These are phyloP conservation scores for Tillandsia fasciculata DNA, from an alignment of 176 grass and related monocot genomes.

Conservation along the genomic window DNA sequence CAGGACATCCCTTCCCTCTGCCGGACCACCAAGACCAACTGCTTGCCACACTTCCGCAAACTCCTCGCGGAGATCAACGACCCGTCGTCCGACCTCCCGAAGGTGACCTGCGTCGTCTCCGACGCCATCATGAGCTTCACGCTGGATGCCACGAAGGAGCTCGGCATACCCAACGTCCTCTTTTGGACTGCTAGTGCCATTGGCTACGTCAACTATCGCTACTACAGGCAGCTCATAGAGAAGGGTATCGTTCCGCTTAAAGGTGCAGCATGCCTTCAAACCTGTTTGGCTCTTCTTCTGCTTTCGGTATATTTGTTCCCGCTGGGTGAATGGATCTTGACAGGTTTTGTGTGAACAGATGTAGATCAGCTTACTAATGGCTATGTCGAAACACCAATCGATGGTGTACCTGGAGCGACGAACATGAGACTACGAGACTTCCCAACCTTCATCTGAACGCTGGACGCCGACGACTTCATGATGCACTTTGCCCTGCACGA, in stretches of 20 bases:
- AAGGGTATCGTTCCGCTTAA: slow-evolving; percentile 4
- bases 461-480: background rate
- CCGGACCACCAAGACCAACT: background rate
- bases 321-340: background rate
- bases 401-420: background rate
- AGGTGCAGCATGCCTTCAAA: background rate
- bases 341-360: background rate
- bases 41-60: background rate
- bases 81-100: background rate
- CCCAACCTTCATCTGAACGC: slow-evolving; percentile 2
- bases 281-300: background rate
- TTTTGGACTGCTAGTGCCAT: slow-evolving; percentile 3
- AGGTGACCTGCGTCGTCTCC: slow-evolving; percentile 1
- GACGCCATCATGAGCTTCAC: slow-evolving; percentile 13
- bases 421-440: slow-evolving; percentile 13
- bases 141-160: slow-evolving; percentile 2
- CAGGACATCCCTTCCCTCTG: slow-evolving; percentile 5
- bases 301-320: background rate
- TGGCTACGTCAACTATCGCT: background rate
- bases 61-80: slow-evolving; percentile 5
- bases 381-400: slow-evolving; percentile 2
- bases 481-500: background rate
- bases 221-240: background rate
- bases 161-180: background rate
- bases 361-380: background rate